These are phyloP conservation scores for Pilatotrama ljubarskyi DNA, from an alignment of 768 basidiomycete genomes.

Conservation along the genomic window DNA sequence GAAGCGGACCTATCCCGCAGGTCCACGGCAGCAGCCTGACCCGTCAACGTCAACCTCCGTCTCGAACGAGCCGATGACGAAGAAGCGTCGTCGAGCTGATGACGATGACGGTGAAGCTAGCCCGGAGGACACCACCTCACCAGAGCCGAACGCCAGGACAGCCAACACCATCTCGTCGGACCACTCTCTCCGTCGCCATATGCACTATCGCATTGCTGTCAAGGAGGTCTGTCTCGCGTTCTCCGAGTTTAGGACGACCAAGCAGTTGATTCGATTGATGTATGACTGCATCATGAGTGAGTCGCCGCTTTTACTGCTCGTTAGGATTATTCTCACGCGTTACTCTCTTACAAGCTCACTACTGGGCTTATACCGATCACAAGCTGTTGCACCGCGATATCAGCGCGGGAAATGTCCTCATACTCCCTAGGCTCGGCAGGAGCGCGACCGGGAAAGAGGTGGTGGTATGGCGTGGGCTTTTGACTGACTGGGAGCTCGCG, in stretches of 20 bases:
- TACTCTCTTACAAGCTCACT: neutral
- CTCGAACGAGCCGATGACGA: too few species aligned
- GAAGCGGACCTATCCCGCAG: too few species aligned
- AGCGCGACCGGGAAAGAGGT: neutral
- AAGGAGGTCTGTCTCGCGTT: conserved; percentile 10
- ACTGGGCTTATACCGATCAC: neutral
- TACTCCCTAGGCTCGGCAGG: neutral
- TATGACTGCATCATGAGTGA: neutral
- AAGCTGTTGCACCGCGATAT: neutral
- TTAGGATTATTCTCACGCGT: too few species aligned
- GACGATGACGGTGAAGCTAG: neutral
- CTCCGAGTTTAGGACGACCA: neutral
- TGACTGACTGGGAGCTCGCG: conserved; percentile 6
- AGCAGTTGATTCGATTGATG: conserved; percentile 7
- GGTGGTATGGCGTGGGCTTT: neutral
- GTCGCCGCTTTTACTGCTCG: neutral
- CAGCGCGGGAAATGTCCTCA: conserved; percentile 5
- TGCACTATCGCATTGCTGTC: conserved; percentile 15
- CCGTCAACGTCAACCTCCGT: too few species aligned
- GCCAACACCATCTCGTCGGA: neutral
- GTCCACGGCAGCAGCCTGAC: too few species aligned
- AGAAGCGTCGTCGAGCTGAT: neutral
- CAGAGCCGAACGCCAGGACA: neutral
- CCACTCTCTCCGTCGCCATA: neutral
- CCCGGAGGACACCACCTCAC: neutral